Conservation (phyloP, 176 grass and related monocot species). For the Oryza officinalis region DNA sequence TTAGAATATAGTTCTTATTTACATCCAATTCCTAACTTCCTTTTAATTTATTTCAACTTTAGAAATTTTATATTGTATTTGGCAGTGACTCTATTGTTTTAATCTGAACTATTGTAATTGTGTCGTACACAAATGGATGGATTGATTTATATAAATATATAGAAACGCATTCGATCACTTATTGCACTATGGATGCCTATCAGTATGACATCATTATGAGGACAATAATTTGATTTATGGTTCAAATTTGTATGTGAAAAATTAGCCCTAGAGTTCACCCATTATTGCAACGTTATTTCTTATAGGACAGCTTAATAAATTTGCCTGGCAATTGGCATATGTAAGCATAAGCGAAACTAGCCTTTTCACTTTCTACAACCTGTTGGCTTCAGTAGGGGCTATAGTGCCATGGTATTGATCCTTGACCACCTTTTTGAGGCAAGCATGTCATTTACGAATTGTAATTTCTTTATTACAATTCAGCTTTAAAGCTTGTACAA, state of each 20-base stretch:
- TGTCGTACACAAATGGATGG: not conserved
- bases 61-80: not conserved
- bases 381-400: constrained; percentile 23
- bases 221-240: constrained; percentile 20
- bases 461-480: constrained; percentile 30
- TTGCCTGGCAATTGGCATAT: not conserved
- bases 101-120: not conserved
- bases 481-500: not conserved
- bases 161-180: not conserved
- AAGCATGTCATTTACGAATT: constrained; percentile 34
- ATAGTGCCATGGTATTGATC: constrained; percentile 30
- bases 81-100: not conserved
- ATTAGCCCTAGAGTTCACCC: not conserved
- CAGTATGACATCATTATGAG: not conserved
- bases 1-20: not conserved
- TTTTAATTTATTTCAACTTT: not conserved
- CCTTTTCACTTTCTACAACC: constrained; percentile 26
- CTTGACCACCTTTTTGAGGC: not conserved
- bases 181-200: not conserved
- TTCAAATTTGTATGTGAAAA: not conserved
- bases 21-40: not conserved
- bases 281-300: constrained; percentile 11
- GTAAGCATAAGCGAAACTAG: not conserved
- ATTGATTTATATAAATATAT: not conserved
- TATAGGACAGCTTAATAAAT: not conserved